phyloP scores from a whole-genome alignment of 2,329 filamentous ascomycete species.

The Cercospora zeae-maydis region DNA sequence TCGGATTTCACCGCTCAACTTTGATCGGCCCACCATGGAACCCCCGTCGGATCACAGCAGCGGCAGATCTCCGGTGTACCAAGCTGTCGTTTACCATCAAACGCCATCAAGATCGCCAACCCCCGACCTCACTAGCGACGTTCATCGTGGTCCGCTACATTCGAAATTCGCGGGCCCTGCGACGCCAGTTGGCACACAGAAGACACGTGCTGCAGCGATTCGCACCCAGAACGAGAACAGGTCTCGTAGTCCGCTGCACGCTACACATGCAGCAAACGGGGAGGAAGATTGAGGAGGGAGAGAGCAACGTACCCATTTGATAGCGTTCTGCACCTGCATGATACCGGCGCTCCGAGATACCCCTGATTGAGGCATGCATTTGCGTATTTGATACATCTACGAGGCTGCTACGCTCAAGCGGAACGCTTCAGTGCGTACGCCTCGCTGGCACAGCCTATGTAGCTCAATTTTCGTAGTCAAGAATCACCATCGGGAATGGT shows the following conservation, averaged over 20 bases:
- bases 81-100: conserved; percentile 21
- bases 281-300: neutral
- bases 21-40: conserved; percentile 10
- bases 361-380: neutral
- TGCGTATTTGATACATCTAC: neutral
- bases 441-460: neutral
- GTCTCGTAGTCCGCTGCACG: conserved; percentile 24
- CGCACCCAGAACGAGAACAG: conserved; percentile 22
- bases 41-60: neutral
- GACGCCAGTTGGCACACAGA: conserved; percentile 7
- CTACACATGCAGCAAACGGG: neutral
- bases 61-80: conserved; percentile 17
- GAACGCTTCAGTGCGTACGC: neutral
- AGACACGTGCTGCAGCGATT: conserved; percentile 17
- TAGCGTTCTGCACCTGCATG: neutral
- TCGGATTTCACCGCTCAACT: conserved; percentile 18
- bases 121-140: conserved; percentile 20
- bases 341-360: neutral
- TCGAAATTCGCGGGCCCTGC: conserved; percentile 19
- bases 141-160: conserved; percentile 15
- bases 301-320: neutral
- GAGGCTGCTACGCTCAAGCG: neutral
- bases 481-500: neutral
- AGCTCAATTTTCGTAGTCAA: neutral
- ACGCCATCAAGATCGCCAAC: conserved; percentile 26